These are phyloP conservation scores for Hermanozyma aechmeae DNA, from an alignment of 805 yeast species.

Conservation along the genomic window DNA sequence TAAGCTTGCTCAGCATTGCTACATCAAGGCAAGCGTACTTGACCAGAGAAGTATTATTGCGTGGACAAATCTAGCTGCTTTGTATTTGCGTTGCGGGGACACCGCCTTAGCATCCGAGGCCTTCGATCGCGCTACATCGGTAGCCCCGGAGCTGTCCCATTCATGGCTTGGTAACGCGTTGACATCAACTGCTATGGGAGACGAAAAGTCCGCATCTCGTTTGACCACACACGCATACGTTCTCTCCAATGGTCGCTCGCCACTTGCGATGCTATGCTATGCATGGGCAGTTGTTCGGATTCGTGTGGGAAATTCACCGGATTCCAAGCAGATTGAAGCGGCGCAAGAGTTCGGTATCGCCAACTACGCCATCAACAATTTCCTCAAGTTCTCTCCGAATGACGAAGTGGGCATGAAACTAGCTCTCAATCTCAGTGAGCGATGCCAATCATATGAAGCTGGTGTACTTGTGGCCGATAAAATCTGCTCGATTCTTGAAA, in stretches of 20 bases:
- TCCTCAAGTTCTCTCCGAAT: conserved; percentile 51
- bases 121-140: conserved; percentile 63
- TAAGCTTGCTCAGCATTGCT: conserved; percentile 83
- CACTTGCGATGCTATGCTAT: conserved; percentile 62
- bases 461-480: conserved; percentile 42
- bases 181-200: conserved; percentile 42
- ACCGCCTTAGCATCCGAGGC: conserved; percentile 64
- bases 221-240: conserved; percentile 72
- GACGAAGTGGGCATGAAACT: conserved; percentile 51
- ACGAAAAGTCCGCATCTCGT: conserved; percentile 39
- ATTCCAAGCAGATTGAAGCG: conserved; percentile 46
- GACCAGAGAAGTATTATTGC: conserved; percentile 57
- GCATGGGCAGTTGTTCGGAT: conserved; percentile 49
- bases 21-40: conserved; percentile 68
- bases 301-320: conserved; percentile 31
- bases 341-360: conserved; percentile 62
- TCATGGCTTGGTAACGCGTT: conserved; percentile 89
- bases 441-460: conserved; percentile 50
- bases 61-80: conserved; percentile 78
- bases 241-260: conserved; percentile 65
- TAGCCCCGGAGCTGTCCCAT: conserved; percentile 64
- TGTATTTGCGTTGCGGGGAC: conserved; percentile 65
- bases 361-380: conserved; percentile 56
- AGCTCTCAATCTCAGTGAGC: conserved; percentile 52
- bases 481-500: conserved; percentile 43